These are phyloP conservation scores for Candida silvatica DNA, from an alignment of 805 yeast genomes.

Conservation along the genomic window DNA sequence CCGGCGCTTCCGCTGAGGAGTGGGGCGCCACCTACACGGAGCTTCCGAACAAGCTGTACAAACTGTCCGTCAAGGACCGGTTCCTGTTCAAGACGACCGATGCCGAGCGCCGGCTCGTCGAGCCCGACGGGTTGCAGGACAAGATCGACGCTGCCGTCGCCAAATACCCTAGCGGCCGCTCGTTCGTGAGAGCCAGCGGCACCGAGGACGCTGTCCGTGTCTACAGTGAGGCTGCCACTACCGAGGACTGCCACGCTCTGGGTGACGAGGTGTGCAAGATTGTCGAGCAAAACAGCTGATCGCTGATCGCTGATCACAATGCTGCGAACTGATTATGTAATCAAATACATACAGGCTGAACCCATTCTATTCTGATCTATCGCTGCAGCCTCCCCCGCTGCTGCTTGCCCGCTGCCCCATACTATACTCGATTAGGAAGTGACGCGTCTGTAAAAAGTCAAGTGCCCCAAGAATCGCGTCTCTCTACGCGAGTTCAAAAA, in stretches of 20 bases:
- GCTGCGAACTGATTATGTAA: too few relatives aligned
- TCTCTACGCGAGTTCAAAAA: too few relatives aligned
- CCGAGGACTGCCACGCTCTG: slow-evolving; percentile 37
- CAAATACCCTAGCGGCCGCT: slow-evolving; percentile 54
- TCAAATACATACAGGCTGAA: too few relatives aligned
- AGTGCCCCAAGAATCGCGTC: too few relatives aligned
- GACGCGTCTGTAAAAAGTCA: too few relatives aligned
- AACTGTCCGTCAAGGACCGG: slow-evolving; percentile 80
- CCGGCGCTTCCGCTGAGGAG: slow-evolving; percentile 36
- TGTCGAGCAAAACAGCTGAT: slow-evolving; percentile 18
- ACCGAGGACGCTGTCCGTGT: slow-evolving; percentile 97
- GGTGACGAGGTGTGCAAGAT: slow-evolving; percentile 30
- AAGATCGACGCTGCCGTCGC: slow-evolving; percentile 59
- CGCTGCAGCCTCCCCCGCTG: too few relatives aligned
- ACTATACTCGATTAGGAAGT: too few relatives aligned
- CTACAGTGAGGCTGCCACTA: slow-evolving; percentile 76
- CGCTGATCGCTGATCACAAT: too few relatives aligned
- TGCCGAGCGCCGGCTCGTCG: slow-evolving; percentile 76
- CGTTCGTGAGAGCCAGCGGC: slow-evolving; percentile 95
- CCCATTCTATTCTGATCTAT: too few relatives aligned
- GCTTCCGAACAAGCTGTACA: slow-evolving; percentile 77
- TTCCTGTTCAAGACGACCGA: slow-evolving; percentile 73
- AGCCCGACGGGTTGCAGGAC: slow-evolving; percentile 71
- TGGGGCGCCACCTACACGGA: slow-evolving; percentile 81
- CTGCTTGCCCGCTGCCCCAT: too few relatives aligned